Evolutionary conservation across 2,329 filamentous ascomycete species (phyloP).

Genomic region (Geosmithia morbida): DNA sequence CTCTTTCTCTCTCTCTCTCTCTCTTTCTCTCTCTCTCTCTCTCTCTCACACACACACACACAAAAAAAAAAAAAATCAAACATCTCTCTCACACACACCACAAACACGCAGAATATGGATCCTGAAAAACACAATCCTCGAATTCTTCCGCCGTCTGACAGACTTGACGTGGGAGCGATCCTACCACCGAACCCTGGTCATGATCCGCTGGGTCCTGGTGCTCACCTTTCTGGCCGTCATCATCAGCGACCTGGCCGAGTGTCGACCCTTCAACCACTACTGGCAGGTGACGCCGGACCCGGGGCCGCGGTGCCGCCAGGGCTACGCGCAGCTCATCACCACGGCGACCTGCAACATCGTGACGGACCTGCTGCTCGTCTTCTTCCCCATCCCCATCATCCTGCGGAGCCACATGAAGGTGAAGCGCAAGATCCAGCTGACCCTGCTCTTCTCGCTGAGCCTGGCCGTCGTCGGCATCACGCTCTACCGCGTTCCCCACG

Average conservation of each 20-base stretch:
- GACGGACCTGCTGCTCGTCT: constrained; percentile 75
- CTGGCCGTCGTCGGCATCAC: constrained; percentile 67
- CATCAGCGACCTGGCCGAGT: constrained; percentile 72
- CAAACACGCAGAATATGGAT: constrained; percentile 60
- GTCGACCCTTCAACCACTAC: constrained; percentile 59
- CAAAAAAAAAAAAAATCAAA: too few species aligned
- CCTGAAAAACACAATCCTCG: constrained; percentile 77
- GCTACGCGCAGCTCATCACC: constrained; percentile 73
- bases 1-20: too few species aligned
- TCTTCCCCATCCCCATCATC: constrained; percentile 84
- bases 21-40: too few species aligned
- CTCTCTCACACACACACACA: too few species aligned
- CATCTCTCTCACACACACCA: background rate
- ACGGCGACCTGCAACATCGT: constrained; percentile 83
- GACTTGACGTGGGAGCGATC: constrained; percentile 67
- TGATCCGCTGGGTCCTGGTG: constrained; percentile 60
- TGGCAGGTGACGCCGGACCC: constrained; percentile 81
- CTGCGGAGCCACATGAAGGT: constrained; percentile 60
- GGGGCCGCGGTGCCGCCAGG: constrained; percentile 71
- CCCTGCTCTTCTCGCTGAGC: constrained; percentile 73
- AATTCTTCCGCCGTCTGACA: constrained; percentile 81
- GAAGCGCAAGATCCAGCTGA: constrained; percentile 67
- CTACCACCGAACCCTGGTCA: constrained; percentile 55
- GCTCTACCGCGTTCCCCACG: constrained; percentile 64
- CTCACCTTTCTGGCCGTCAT: constrained; percentile 71